Base-by-base conservation (phyloP, 495 filamentous ascomycete genomes). In the Talaromyces liani region DNA sequence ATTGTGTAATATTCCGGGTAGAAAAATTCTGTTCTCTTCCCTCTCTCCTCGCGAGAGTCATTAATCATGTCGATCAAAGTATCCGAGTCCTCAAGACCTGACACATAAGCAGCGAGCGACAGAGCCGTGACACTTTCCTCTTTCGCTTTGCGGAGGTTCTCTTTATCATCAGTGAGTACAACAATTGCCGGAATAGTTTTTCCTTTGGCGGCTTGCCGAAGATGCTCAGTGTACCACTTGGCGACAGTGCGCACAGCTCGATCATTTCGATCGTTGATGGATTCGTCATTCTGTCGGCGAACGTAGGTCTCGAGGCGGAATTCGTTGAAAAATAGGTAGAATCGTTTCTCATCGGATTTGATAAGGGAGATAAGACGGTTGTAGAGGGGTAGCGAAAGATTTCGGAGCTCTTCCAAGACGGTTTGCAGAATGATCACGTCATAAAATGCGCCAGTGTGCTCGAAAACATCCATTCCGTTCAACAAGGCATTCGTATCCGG, bases 321-420 rank as follows among this genome's bases (percentile, higher is more conserved):
- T 63, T 98, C 94, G 74, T 98, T 98, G 82, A 98, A 98, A 76
- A 98, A 98, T 54, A 98, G 90, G 72, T 97, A 98, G 71, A 96
- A 98, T 14, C 93, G 86, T 77, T 98, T 98, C 39, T 96, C 92
- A 69, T 95, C 91, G 68, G 92, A 96, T 72, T 90, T 95, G 31
- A 92, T 95, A 68, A 98, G 78, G 20, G 87, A 83, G 59, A 97
- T 85, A 18, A 98, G 80, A 45, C 94, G 92, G 70, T 97, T 96
- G 79, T 98, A 98, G 58, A 98, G 82, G 24, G 94, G 94, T 60
- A 98, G 73, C 9, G 94, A 98, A 58, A 93, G 87, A 71, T 97
- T 97, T 67, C 90, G 87, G 58, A 98, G 84, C 76, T 98, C 94
- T 74, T 98, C 94, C 22, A 98, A 87, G 29, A 97, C 94, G 1